These are phyloP conservation scores for Medicago lupulina DNA, from an alignment of 306 rosid species.

Conservation along the genomic window DNA sequence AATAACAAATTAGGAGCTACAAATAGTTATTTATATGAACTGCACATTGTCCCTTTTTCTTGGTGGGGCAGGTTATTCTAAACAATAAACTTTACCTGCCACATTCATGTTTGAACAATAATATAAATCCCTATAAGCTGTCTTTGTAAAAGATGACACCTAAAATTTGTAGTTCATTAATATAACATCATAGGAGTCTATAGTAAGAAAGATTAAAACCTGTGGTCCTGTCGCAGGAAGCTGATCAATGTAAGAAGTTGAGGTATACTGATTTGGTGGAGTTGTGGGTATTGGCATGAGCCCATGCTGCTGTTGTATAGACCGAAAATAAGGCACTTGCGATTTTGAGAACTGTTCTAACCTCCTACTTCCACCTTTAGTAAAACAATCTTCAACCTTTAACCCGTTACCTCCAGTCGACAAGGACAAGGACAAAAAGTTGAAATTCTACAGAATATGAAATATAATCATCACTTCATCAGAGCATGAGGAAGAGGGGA, in stretches of 20 bases:
- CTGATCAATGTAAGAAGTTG: conserved; percentile 56
- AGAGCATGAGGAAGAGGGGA: conserved; percentile 25
- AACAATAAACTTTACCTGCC: conserved; percentile 21
- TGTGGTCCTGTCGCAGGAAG: conserved; percentile 57
- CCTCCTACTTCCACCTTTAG: conserved; percentile 50
- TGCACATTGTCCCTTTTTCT: neutral
- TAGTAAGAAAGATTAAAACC: conserved; percentile 53
- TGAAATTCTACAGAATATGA: conserved; percentile 57
- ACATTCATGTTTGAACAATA: conserved; percentile 38
- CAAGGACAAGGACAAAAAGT: conserved; percentile 66
- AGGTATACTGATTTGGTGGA: conserved; percentile 52
- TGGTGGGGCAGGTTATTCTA: neutral
- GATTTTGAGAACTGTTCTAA: conserved; percentile 53
- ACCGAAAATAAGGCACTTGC: conserved; percentile 59
- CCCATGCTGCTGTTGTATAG: conserved; percentile 53
- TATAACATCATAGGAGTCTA: conserved; percentile 37
- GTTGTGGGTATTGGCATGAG: conserved; percentile 51
- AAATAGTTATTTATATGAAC: neutral
- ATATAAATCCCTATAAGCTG: conserved; percentile 35
- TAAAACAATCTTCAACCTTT: conserved; percentile 44
- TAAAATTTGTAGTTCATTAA: conserved; percentile 4
- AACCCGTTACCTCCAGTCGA: conserved; percentile 55
- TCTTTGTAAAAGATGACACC: conserved; percentile 18
- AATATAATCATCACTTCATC: conserved; percentile 33
- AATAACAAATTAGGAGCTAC: conserved; percentile 14